Conservation (phyloP, 1,284 basidiomycete species). For the Macrocystidia cucumis region DNA sequence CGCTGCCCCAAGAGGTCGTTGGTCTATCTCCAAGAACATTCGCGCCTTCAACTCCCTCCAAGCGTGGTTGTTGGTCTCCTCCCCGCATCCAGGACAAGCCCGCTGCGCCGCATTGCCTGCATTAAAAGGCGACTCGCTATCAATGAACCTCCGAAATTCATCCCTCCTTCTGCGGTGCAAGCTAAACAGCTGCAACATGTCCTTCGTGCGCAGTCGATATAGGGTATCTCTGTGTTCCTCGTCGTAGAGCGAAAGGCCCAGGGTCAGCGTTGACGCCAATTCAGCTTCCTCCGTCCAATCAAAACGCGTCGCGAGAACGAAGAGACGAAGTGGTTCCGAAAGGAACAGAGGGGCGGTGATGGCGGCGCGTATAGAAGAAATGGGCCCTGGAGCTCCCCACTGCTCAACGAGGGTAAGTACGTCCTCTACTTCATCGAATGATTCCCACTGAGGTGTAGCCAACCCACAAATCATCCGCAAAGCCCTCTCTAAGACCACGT, state of each 20-base stretch:
- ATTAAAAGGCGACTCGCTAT: conserved; percentile 20
- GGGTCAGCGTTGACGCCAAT: conserved; percentile 24
- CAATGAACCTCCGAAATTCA: conserved; percentile 19
- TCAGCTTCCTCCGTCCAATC: conserved; percentile 32
- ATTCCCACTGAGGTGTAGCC: conserved; percentile 23
- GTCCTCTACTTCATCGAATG: conserved; percentile 26
- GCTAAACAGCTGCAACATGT: conserved; percentile 21
- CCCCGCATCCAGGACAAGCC: conserved; percentile 20
- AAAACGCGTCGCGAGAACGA: conserved; percentile 28
- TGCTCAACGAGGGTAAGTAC: conserved; percentile 25
- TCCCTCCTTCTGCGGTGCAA: conserved; percentile 25
- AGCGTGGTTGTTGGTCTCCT: conserved; percentile 20
- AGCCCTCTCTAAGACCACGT: conserved; percentile 22
- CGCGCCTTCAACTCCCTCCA: conserved; percentile 28
- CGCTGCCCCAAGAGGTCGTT: conserved; percentile 28
- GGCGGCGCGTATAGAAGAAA: conserved; percentile 27
- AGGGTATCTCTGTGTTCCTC: conserved; percentile 17
- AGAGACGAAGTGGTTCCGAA: conserved; percentile 26
- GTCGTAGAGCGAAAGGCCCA: conserved; percentile 21
- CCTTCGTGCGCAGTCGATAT: conserved; percentile 18
- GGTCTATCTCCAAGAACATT: conserved; percentile 33
- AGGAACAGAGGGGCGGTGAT: conserved; percentile 28
- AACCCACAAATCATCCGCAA: conserved; percentile 30
- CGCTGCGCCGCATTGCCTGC: conserved; percentile 19
- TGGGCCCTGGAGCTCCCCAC: conserved; percentile 30